Evolutionary conservation across 495 filamentous ascomycete species (phyloP).

Genomic region (Tetracladium setigerum): DNA sequence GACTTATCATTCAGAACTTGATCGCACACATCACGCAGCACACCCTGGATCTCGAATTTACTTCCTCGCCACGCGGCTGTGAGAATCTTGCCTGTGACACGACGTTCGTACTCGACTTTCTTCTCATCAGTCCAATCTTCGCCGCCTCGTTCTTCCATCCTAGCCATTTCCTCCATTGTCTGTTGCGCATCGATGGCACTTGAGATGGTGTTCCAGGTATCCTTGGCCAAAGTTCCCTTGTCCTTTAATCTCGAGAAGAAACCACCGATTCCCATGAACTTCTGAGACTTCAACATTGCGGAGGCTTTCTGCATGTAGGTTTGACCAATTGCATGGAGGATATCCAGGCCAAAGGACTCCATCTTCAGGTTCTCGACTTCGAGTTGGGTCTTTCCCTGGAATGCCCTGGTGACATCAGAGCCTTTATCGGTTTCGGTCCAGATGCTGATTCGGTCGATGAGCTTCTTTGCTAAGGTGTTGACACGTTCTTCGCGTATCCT

Average conservation of each 20-base stretch:
- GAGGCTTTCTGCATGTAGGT: constrained; percentile 85
- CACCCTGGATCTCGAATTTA: constrained; percentile 97
- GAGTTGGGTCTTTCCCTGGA: constrained; percentile 86
- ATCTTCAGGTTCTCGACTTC: constrained; percentile 98
- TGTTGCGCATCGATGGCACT: constrained; percentile 97
- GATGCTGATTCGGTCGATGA: constrained; percentile 83
- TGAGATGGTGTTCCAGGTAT: constrained; percentile 95
- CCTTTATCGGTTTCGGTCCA: constrained; percentile 98
- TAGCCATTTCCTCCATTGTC: constrained; percentile 99
- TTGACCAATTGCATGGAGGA: constrained; percentile 87
- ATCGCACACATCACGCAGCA: constrained; percentile 81
- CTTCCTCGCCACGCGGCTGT: constrained; percentile 94
- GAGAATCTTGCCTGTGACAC: constrained; percentile 97
- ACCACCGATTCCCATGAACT: constrained; percentile 91
- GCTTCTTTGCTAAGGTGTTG: constrained; percentile 70
- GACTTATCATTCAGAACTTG: constrained; percentile 65
- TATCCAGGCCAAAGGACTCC: constrained; percentile 97
- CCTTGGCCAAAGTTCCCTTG: constrained; percentile 92
- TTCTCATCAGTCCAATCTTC: constrained; percentile 99
- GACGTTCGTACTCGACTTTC: constrained; percentile 90
- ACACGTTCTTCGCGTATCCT: constrained; percentile 86
- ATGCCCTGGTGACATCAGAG: constrained; percentile 73
- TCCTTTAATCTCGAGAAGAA: constrained; percentile 94
- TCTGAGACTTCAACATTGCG: constrained; percentile 85
- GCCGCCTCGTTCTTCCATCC: constrained; percentile 87